Base-by-base conservation (phyloP, 495 filamentous ascomycete species). In the Hypoxylon lienhwacheense region DNA sequence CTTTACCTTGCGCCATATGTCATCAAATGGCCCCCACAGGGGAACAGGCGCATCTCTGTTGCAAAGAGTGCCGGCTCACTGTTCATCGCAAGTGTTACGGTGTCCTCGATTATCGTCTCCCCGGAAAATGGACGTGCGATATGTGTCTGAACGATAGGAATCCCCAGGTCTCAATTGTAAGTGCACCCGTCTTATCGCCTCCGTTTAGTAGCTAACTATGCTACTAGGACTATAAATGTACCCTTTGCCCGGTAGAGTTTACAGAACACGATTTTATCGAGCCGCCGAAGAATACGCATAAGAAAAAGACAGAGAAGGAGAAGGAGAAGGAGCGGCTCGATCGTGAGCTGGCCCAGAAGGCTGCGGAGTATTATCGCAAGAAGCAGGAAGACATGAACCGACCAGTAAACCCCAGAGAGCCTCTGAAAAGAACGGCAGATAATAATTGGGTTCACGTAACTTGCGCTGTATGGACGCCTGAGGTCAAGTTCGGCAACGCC, bases 381-480 rank as follows among this genome's bases (percentile, higher is more conserved):
- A 83, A 82, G 59, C 95, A 99, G 67, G 82, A 88, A 62, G 85
- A 90, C 19, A 76, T 81, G 63, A 88, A 86, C 50, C 86, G 90
- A 26, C 91, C 95, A 3, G 70, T 86, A 16, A 81, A 87, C 61
- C 93, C 93, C 20, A 88, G 95, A 12, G 93, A 97, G 61, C 85
- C 93, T 2, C 71, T 99, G 44, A 99, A 99, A 74, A 79, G 88
- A 21, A 99, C 93, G 0, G 83, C 85, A 6, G 87, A 89, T 49
- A 97, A 97, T 70, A 97, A 97, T 61, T 99, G 93, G 93, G 88
- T 95, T n/a, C 93, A 99, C 65, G 89, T 97, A 20, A 81, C 84
- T 32, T 99, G 93, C 61, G 90, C 93, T 3, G 75, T 97, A 22
- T 97, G 86, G 85, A 89, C 85, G 7, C 88, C 90, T 0, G 93